A percentile compares a stretch with the other conserved stretches of the same genome.
Evolutionary conservation across 2,329 filamentous ascomycete species (phyloP).

Genomic region (Beauveria sp.): DNA sequence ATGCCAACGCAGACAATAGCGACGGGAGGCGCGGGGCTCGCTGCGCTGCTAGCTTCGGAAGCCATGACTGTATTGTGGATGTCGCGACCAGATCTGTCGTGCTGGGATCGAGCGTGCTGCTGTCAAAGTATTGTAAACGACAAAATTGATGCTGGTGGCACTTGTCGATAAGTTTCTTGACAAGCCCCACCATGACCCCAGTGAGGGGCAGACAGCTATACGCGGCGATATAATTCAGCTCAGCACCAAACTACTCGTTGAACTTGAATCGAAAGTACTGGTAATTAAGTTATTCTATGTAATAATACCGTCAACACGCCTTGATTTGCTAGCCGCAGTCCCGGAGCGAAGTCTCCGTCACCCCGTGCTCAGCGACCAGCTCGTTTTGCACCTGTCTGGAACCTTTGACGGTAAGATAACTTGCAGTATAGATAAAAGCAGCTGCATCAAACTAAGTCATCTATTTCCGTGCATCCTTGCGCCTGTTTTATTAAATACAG

Average conservation of each 20-base stretch:
- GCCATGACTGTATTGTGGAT: slow-evolving; percentile 20
- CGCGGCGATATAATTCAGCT: too few species aligned
- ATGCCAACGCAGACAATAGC: slow-evolving; percentile 93
- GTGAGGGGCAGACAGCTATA: too few species aligned
- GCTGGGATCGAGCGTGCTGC: background rate
- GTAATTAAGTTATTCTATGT: too few species aligned
- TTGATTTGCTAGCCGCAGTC: too few species aligned
- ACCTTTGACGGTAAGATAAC: background rate
- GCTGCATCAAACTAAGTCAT: background rate
- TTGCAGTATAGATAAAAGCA: background rate
- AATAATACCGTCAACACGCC: too few species aligned
- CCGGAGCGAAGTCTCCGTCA: too few species aligned
- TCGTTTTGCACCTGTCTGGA: background rate
- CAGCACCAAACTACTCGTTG: too few species aligned
- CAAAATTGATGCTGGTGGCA: slow-evolving; percentile 6
- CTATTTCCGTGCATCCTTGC: slow-evolving; percentile 1
- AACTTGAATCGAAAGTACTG: too few species aligned
- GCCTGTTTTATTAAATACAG: slow-evolving; percentile 3
- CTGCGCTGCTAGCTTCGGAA: slow-evolving; percentile 24
- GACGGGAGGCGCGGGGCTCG: slow-evolving; percentile 47
- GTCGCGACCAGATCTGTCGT: background rate
- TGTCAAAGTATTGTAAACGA: background rate
- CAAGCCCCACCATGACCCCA: background rate
- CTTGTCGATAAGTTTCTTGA: slow-evolving; percentile 6
- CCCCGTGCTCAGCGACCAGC: background rate